phyloP scores from a whole-genome alignment of 331 rosid species.

The Cucumis variabilis region DNA sequence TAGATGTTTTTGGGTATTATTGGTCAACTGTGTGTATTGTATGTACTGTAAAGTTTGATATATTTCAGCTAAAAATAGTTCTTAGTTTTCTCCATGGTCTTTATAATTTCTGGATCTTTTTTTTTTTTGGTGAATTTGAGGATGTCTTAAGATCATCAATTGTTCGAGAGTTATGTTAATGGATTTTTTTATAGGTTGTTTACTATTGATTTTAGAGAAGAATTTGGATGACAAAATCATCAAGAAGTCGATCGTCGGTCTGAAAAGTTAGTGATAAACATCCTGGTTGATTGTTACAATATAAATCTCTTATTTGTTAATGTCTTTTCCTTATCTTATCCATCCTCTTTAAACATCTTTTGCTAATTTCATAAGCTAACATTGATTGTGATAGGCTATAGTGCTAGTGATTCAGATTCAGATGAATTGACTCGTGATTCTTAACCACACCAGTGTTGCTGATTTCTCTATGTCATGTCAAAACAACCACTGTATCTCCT shows the following conservation, averaged over 20 bases:
- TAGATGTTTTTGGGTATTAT: constrained; percentile 1
- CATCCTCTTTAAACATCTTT: background rate
- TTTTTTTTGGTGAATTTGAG: background rate
- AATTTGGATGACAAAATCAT: constrained; percentile 86
- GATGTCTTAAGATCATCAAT: background rate
- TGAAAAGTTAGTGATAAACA: constrained; percentile 92
- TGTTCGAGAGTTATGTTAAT: background rate
- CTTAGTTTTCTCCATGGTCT: background rate
- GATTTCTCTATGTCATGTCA: constrained; percentile 17
- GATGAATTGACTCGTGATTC: constrained; percentile 73
- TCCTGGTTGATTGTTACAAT: constrained; percentile 64
- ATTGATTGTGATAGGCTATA: constrained; percentile 69
- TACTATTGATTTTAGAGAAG: constrained; percentile 60
- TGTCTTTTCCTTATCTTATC: background rate
- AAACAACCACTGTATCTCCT: constrained; percentile 21
- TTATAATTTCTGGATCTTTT: background rate
- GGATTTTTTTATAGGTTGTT: background rate
- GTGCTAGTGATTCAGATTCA: constrained; percentile 98
- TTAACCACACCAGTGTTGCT: constrained; percentile 41
- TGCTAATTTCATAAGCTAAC: constrained; percentile 31
- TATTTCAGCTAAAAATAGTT: background rate
- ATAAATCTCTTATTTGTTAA: background rate
- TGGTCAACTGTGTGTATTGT: background rate
- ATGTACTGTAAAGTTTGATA: background rate
- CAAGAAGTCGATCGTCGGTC: constrained; percentile 82